A percentile compares a stretch with the other conserved stretches of the same genome.
These are phyloP conservation scores for Hibiscus syriacus DNA, from an alignment of 345 rosid genomes.

Conservation along the genomic window DNA sequence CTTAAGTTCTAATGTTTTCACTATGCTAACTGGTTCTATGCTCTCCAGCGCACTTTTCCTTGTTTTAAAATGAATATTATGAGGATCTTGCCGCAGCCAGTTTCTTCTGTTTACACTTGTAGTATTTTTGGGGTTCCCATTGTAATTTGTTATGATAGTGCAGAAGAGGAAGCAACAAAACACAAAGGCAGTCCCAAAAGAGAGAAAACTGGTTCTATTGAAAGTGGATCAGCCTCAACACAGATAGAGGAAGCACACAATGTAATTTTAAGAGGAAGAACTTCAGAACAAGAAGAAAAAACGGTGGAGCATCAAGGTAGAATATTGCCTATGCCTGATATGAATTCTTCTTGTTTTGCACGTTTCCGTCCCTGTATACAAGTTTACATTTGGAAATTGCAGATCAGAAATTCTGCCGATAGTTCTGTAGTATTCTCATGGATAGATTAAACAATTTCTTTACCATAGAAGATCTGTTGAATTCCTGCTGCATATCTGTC, in stretches of 20 bases:
- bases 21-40: neutral
- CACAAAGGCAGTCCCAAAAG: constrained; percentile 12
- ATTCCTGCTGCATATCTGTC: neutral
- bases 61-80: neutral
- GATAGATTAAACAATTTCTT: neutral
- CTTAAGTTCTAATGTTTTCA: neutral
- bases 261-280: constrained; percentile 6
- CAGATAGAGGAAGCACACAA: constrained; percentile 14
- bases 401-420: neutral
- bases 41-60: neutral
- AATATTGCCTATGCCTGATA: constrained; percentile 2
- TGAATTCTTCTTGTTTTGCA: constrained; percentile 7
- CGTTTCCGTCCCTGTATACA: neutral
- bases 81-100: neutral
- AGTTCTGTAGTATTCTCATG: neutral
- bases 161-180: constrained; percentile 15
- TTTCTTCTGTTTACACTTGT: neutral
- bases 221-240: constrained; percentile 6
- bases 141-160: neutral
- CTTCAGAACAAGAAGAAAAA: constrained; percentile 14
- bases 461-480: neutral
- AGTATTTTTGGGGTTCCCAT: neutral
- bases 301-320: constrained; percentile 24
- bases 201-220: constrained; percentile 8
- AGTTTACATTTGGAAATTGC: neutral